Conservation (phyloP, 2,329 filamentous ascomycete genomes). For the Cytospora piceae region DNA sequence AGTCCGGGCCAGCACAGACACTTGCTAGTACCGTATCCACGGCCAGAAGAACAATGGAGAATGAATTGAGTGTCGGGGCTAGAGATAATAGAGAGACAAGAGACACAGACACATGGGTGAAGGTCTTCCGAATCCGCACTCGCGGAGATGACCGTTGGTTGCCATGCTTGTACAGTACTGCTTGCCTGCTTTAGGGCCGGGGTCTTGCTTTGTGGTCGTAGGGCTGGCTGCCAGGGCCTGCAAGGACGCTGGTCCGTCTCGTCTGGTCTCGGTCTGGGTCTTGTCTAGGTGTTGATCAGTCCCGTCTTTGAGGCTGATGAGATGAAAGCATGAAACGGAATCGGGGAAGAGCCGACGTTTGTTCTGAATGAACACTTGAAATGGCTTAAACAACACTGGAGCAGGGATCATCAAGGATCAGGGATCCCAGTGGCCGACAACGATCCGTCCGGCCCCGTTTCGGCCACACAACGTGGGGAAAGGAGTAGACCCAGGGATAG, state of each 20-base stretch:
- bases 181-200: not conserved
- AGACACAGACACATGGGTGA: not conserved
- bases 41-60: too few species aligned
- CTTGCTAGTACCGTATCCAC: not conserved
- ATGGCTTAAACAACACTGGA: not conserved
- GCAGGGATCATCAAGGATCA: constrained; percentile 1
- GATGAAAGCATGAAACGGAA: constrained; percentile 1
- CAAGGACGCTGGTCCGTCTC: not conserved
- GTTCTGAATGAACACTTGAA: not conserved
- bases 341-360: not conserved
- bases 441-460: too few species aligned
- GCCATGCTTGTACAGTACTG: not conserved
- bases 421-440: not conserved
- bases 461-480: not conserved
- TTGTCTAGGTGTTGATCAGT: not conserved
- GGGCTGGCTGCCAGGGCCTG: not conserved
- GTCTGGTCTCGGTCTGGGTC: not conserved
- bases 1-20: not conserved
- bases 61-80: too few species aligned
- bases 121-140: not conserved
- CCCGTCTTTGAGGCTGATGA: not conserved
- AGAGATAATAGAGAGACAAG: not conserved
- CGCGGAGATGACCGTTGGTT: constrained; percentile 2
- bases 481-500: too few species aligned
- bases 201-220: not conserved